Percentiles rank a stretch among this genome's conserved stretches.
These are phyloP conservation scores for Rachicladosporium sp. DNA, from an alignment of 2,329 filamentous ascomycete genomes.

Conservation along the genomic window DNA sequence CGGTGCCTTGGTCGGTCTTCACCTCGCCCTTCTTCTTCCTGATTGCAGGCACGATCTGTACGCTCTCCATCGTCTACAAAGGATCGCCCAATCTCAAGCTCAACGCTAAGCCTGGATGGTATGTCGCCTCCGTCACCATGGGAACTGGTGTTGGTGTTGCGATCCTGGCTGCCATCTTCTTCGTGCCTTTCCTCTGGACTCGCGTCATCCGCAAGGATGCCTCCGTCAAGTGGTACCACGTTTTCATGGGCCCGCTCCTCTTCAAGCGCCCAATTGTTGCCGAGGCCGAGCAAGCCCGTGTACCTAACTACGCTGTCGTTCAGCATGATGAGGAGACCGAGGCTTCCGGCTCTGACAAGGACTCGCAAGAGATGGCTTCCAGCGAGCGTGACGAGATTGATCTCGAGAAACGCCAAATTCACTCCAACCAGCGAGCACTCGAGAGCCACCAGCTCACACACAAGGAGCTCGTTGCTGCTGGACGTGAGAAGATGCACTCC, in stretches of 20 bases:
- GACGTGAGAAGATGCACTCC: slow-evolving; percentile 46
- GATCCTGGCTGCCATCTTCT: slow-evolving; percentile 30
- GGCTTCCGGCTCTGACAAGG: neutral
- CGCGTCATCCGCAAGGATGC: slow-evolving; percentile 22
- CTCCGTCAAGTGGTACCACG: slow-evolving; percentile 20
- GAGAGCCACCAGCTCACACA: slow-evolving; percentile 42
- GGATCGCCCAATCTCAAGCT: slow-evolving; percentile 33
- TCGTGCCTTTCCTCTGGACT: slow-evolving; percentile 24
- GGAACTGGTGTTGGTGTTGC: slow-evolving; percentile 24
- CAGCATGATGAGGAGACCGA: slow-evolving; percentile 46
- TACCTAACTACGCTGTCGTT: slow-evolving; percentile 68
- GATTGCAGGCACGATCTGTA: slow-evolving; percentile 36
- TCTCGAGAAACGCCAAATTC: slow-evolving; percentile 9
- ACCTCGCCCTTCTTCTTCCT: slow-evolving; percentile 39
- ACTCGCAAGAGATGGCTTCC: slow-evolving; percentile 1
- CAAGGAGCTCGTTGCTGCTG: slow-evolving; percentile 48
- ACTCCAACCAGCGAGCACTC: slow-evolving; percentile 24
- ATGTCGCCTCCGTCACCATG: slow-evolving; percentile 41
- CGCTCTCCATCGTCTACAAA: slow-evolving; percentile 47
- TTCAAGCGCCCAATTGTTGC: slow-evolving; percentile 42
- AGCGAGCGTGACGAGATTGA: neutral
- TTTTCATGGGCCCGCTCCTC: slow-evolving; percentile 25
- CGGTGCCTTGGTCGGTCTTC: slow-evolving; percentile 38
- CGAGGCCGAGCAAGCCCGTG: slow-evolving; percentile 41
- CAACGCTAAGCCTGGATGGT: slow-evolving; percentile 27